phyloP scores from a whole-genome alignment of 179 eudicot species.

The Corrigiola litoralis region DNA sequence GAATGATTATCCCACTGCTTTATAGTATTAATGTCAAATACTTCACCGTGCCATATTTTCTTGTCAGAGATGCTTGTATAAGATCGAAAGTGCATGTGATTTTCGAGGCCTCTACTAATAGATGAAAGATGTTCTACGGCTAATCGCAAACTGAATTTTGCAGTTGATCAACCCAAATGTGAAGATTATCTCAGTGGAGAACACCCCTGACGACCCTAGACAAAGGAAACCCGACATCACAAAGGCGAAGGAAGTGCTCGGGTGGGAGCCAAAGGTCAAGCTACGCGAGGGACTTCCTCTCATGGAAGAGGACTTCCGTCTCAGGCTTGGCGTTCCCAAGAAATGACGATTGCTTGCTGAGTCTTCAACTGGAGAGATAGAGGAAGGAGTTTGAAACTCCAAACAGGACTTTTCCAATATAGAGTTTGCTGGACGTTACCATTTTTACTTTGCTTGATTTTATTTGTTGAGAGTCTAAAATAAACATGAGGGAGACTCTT shows the following conservation, averaged over 20 bases:
- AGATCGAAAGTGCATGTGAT: background rate
- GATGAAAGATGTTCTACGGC: background rate
- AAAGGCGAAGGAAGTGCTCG: conserved; percentile 74
- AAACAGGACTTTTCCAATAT: background rate
- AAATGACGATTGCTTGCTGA: background rate
- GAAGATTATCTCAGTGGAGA: conserved; percentile 66
- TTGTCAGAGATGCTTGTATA: background rate
- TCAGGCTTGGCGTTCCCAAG: conserved; percentile 39
- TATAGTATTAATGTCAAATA: too few relatives aligned
- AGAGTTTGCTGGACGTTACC: background rate
- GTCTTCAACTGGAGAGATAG: background rate
- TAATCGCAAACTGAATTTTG: conserved; percentile 7
- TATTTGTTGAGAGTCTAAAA: background rate
- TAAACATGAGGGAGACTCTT: background rate
- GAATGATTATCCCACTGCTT: too few relatives aligned
- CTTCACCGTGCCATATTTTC: background rate
- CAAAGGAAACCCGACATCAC: conserved; percentile 90
- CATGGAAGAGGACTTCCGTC: conserved; percentile 65
- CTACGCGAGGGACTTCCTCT: conserved; percentile 87
- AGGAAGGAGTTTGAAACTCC: background rate
- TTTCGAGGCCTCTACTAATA: background rate
- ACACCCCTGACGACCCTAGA: conserved; percentile 94
- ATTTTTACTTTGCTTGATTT: background rate
- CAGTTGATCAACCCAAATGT: conserved; percentile 80
- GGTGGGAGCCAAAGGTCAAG: conserved; percentile 91